phyloP scores from a whole-genome alignment of 345 rosid species.

The Corymbia maculata region DNA sequence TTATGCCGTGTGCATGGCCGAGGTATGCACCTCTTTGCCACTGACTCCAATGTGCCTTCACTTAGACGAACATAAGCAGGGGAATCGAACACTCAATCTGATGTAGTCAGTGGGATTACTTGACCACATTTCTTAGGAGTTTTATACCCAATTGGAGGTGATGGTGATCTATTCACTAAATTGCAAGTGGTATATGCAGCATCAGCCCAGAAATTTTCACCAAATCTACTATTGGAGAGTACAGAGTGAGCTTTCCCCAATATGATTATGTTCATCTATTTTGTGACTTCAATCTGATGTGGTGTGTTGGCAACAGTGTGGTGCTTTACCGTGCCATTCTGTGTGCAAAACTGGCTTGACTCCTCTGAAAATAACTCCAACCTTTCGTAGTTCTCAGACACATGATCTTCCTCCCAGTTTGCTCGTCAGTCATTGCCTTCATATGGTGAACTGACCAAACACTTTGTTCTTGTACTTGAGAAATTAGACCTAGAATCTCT shows the following conservation, averaged over 20 bases:
- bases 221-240: not conserved
- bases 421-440: not conserved
- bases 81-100: not conserved
- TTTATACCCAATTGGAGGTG: not conserved
- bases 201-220: not conserved
- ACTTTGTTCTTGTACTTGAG: not conserved
- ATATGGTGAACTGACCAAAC: not conserved
- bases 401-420: not conserved
- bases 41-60: not conserved
- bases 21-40: not conserved
- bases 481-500: not conserved
- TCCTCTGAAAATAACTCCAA: not conserved
- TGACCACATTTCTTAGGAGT: not conserved
- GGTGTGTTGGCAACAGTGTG: not conserved
- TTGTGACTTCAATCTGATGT: not conserved
- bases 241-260: not conserved
- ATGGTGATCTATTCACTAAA: not conserved
- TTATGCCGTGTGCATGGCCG: not conserved
- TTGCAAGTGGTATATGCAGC: not conserved
- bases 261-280: not conserved
- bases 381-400: not conserved
- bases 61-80: not conserved
- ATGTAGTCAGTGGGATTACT: not conserved
- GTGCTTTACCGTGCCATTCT: not conserved
- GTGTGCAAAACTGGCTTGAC: not conserved